Evolutionary conservation across 2,329 filamentous ascomycete genomes (phyloP).

Genomic region (Aphanocladium album): DNA sequence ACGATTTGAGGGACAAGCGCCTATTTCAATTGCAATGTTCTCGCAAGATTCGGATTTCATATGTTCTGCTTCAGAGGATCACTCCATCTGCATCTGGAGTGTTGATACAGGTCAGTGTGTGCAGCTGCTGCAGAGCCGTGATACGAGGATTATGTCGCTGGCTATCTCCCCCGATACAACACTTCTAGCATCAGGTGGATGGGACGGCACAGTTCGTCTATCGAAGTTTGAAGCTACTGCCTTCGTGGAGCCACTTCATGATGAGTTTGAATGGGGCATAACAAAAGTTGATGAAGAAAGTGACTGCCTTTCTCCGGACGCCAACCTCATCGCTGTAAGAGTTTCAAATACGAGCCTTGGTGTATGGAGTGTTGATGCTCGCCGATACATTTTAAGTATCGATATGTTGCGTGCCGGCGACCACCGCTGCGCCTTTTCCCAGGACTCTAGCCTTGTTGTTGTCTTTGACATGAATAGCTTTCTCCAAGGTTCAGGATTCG

Average conservation of each 20-base stretch:
- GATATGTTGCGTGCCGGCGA: too few relatives aligned
- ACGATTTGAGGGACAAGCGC: background rate
- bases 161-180: background rate
- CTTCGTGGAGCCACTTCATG: too few relatives aligned
- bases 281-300: too few relatives aligned
- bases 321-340: too few relatives aligned
- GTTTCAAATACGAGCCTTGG: too few relatives aligned
- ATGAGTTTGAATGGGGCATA: too few relatives aligned
- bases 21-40: background rate
- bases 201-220: background rate
- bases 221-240: background rate
- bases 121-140: background rate
- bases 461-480: background rate
- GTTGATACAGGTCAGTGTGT: background rate
- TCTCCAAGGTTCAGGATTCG: background rate
- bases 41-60: background rate
- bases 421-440: background rate
- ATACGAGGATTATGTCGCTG: background rate
- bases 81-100: background rate
- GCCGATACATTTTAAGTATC: too few relatives aligned
- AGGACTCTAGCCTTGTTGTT: background rate
- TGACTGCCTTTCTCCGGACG: too few relatives aligned
- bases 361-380: too few relatives aligned
- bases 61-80: background rate
- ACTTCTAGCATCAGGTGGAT: background rate